Evolutionary conservation across 2,329 filamentous ascomycete genomes (phyloP).

Genomic region (Thelonectria rubi): DNA sequence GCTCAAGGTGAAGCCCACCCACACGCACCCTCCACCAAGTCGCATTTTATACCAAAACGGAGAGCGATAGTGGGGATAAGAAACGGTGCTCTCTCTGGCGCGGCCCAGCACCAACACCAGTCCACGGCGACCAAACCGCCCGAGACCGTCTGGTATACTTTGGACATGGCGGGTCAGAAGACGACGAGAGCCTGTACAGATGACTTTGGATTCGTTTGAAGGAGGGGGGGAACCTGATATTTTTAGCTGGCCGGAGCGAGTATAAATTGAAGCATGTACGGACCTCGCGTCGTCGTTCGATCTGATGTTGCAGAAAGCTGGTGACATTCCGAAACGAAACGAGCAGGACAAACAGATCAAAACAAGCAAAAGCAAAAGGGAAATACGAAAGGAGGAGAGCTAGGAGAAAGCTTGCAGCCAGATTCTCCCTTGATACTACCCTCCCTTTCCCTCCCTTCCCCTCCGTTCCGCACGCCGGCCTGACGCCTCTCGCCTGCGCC

Average conservation of each 20-base stretch:
- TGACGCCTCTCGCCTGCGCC: conserved; percentile 1
- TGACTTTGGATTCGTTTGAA: conserved; percentile 30
- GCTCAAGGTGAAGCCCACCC: conserved; percentile 41
- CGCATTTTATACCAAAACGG: neutral
- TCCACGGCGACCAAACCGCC: conserved; percentile 8
- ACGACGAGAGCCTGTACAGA: conserved; percentile 37
- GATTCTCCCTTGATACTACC: conserved; percentile 8
- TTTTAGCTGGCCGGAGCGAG: conserved; percentile 38
- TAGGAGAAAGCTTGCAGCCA: neutral
- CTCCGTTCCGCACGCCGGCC: conserved; percentile 4
- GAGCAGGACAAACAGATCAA: conserved; percentile 11
- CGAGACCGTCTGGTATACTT: conserved; percentile 29
- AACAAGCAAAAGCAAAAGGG: neutral
- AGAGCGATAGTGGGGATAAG: conserved; percentile 10
- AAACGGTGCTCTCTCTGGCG: conserved; percentile 5
- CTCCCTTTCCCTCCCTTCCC: neutral
- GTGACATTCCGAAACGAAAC: conserved; percentile 27
- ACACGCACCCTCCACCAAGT: conserved; percentile 10
- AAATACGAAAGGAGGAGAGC: conserved; percentile 7
- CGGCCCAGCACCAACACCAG: neutral
- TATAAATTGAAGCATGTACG: conserved; percentile 41
- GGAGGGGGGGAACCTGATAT: conserved; percentile 33
- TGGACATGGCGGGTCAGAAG: conserved; percentile 37
- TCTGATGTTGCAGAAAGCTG: conserved; percentile 41
- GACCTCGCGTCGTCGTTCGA: conserved; percentile 24